A percentile compares a stretch with the other conserved stretches of the same genome.
Conservation (phyloP, 352 stramenopile species). For the Phytophthora agathidicida region DNA sequence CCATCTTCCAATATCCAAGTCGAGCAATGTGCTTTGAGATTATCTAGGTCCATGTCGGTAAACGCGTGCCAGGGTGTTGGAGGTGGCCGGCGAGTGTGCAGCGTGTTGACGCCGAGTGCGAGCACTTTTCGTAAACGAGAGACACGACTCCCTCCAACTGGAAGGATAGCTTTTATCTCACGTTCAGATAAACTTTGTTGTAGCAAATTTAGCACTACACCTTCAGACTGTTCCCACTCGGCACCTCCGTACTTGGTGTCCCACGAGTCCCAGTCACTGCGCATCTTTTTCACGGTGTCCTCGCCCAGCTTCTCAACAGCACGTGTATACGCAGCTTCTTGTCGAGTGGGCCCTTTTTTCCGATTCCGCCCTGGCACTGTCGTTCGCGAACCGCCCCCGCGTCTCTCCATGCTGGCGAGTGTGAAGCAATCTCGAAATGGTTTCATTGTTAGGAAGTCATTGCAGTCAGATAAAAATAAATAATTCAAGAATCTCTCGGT, state of each 20-base stretch:
- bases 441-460: background rate
- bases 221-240: conserved; percentile 6
- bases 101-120: background rate
- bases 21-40: conserved; percentile 1
- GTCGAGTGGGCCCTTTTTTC: background rate
- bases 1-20: conserved; percentile 13
- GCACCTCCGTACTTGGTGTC: background rate
- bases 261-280: background rate
- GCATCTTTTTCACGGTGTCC: background rate
- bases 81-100: background rate
- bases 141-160: conserved; percentile 1
- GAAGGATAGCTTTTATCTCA: conserved; percentile 2
- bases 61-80: conserved; percentile 6
- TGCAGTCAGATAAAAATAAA: background rate
- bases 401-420: background rate
- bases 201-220: background rate
- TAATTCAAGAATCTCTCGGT: background rate
- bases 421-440: conserved; percentile 4
- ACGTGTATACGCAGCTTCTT: background rate
- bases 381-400: background rate
- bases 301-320: background rate
- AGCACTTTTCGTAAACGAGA: background rate
- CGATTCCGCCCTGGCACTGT: background rate
- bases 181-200: conserved; percentile 2
- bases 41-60: background rate